These are phyloP conservation scores for Escallonia rubra DNA, from an alignment of 129 eudicot species.

Conservation along the genomic window DNA sequence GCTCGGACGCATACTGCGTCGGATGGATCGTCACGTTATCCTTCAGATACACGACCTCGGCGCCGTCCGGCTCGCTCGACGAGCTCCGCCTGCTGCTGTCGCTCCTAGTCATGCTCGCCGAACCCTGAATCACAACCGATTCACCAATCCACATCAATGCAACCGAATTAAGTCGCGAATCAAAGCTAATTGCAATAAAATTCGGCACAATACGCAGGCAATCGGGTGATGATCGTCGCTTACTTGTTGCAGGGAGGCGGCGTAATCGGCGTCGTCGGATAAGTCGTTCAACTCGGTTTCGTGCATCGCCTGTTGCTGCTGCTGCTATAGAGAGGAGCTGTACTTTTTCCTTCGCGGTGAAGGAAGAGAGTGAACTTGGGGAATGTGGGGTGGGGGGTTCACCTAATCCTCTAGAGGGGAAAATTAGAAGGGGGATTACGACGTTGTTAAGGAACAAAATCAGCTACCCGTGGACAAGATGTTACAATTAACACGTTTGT, in stretches of 20 bases:
- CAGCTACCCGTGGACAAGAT: too few relatives aligned
- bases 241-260: constrained; percentile 79
- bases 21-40: constrained; percentile 93
- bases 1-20: constrained; percentile 64
- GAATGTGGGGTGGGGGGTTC: too few relatives aligned
- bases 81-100: constrained; percentile 54
- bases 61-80: constrained; percentile 56
- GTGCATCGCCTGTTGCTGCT: constrained; percentile 46
- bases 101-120: constrained; percentile 51
- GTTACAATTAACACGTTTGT: too few relatives aligned
- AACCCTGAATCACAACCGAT: constrained; percentile 45
- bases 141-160: neutral
- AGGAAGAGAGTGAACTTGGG: neutral
- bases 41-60: constrained; percentile 59
- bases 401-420: too few relatives aligned
- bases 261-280: constrained; percentile 96
- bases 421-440: too few relatives aligned
- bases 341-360: constrained; percentile 20
- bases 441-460: too few relatives aligned
- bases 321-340: constrained; percentile 12
- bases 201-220: neutral
- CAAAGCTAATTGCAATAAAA: neutral
- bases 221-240: neutral
- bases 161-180: neutral
- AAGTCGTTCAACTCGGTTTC: constrained; percentile 71